Evolutionary conservation across 352 stramenopile genomes (phyloP).

Genomic region (Phytophthora multivora): DNA sequence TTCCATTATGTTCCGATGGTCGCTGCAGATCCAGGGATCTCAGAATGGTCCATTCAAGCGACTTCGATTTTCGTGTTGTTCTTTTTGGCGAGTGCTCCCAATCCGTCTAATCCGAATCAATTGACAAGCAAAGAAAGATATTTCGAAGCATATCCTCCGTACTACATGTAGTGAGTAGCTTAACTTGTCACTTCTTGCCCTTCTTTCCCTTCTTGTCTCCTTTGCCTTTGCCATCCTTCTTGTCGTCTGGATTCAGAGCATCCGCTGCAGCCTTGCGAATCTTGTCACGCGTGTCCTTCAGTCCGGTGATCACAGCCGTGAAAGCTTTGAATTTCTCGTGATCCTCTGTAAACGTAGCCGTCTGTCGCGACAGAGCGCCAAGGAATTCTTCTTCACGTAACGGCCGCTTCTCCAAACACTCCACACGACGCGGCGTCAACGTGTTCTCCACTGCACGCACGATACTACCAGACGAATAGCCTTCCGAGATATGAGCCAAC

Average conservation of each 20-base stretch:
- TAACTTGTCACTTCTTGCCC: too few relatives aligned
- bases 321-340: constrained; percentile 83
- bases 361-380: constrained; percentile 65
- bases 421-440: constrained; percentile 75
- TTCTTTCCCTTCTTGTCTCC: neutral
- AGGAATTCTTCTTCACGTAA: constrained; percentile 91
- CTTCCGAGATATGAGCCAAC: constrained; percentile 91
- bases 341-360: constrained; percentile 67
- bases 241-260: constrained; percentile 66
- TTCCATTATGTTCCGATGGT: too few relatives aligned
- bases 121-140: too few relatives aligned
- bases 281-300: constrained; percentile 76
- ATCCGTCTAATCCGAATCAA: too few relatives aligned
- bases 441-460: constrained; percentile 74
- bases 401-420: constrained; percentile 79
- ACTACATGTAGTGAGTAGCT: too few relatives aligned
- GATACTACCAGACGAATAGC: constrained; percentile 90
- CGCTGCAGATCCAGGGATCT: too few relatives aligned
- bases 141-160: too few relatives aligned
- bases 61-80: too few relatives aligned
- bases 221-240: constrained; percentile 57
- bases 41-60: too few relatives aligned
- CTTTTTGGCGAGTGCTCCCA: too few relatives aligned
- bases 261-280: constrained; percentile 64
- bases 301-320: constrained; percentile 69